phyloP scores from a whole-genome alignment of 805 yeast species.

The Scheffersomyces lignosus region DNA sequence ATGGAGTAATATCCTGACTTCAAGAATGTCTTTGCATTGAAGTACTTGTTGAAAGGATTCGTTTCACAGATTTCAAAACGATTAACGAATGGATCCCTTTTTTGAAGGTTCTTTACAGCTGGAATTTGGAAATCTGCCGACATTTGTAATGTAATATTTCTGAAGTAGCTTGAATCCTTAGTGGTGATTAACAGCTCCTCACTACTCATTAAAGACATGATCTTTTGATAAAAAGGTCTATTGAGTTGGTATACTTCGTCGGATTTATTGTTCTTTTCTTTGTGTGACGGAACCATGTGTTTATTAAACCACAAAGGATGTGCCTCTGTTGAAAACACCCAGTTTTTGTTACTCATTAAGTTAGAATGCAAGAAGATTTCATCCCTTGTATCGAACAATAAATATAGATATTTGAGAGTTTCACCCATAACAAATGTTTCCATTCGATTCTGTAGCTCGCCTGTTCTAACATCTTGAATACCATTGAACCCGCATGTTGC shows the following conservation, averaged over 20 bases:
- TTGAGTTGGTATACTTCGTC: slow-evolving; percentile 5
- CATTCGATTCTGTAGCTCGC: slow-evolving; percentile 74
- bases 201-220: slow-evolving; percentile 9
- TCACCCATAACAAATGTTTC: slow-evolving; percentile 90
- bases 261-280: slow-evolving; percentile 4
- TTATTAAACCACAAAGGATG: slow-evolving; percentile 80
- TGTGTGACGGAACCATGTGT: slow-evolving; percentile 6
- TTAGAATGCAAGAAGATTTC: slow-evolving; percentile 33
- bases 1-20: slow-evolving; percentile 40
- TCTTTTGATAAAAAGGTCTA: slow-evolving; percentile 6
- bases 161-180: slow-evolving; percentile 2
- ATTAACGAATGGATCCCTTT: slow-evolving; percentile 15
- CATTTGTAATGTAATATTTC: slow-evolving; percentile 17
- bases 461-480: slow-evolving; percentile 62
- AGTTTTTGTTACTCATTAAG: slow-evolving; percentile 42
- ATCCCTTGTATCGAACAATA: slow-evolving; percentile 73
- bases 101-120: slow-evolving; percentile 5
- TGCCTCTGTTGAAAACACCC: slow-evolving; percentile 82
- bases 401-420: slow-evolving; percentile 77
- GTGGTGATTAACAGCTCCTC: slow-evolving; percentile 5
- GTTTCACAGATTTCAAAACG: slow-evolving; percentile 31
- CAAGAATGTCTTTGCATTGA: slow-evolving; percentile 13
- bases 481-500: slow-evolving; percentile 84
- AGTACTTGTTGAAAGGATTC: slow-evolving; percentile 17
- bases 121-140: slow-evolving; percentile 11